Conservation (phyloP, 306 rosid species). For the Elaeagnus macrophylla region DNA sequence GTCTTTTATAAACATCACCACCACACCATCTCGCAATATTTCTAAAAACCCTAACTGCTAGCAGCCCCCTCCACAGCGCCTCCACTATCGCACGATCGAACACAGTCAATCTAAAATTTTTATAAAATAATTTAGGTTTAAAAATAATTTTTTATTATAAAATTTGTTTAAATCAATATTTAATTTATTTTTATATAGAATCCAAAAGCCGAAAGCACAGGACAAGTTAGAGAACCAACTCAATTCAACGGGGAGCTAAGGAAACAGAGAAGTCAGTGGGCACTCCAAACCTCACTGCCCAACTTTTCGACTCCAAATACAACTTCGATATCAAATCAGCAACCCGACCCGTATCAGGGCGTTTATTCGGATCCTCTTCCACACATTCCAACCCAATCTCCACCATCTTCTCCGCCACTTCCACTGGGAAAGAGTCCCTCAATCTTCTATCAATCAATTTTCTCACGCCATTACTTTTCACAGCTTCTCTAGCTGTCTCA, state of each 20-base stretch:
- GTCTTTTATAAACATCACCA: too few relatives aligned
- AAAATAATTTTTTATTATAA: too few relatives aligned
- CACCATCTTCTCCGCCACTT: conserved; percentile 63
- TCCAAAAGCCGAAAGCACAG: too few relatives aligned
- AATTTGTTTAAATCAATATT: too few relatives aligned
- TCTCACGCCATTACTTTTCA: conserved; percentile 27
- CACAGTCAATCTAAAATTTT: too few relatives aligned
- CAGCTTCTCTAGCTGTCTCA: conserved; percentile 56
- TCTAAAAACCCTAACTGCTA: too few relatives aligned
- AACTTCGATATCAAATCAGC: conserved; percentile 49
- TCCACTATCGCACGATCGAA: too few relatives aligned
- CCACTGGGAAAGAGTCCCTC: conserved; percentile 77
- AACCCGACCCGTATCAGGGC: conserved; percentile 75
- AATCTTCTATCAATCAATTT: conserved; percentile 70
- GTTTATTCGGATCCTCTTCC: conserved; percentile 42
- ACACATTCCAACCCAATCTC: conserved; percentile 59
- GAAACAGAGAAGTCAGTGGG: conserved; percentile 49
- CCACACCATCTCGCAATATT: too few relatives aligned
- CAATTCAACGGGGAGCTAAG: conserved; percentile 53
- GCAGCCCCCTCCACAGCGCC: too few relatives aligned
- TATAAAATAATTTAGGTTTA: too few relatives aligned
- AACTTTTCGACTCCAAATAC: conserved; percentile 57
- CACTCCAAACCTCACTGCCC: conserved; percentile 53
- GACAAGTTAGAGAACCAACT: too few relatives aligned
- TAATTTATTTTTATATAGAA: too few relatives aligned